Percentiles rank a stretch among this genome's conserved stretches.
Evolutionary conservation across 371 early-diverging fungal species (phyloP).

Genomic region (Dinochytrium kinnereticum): DNA sequence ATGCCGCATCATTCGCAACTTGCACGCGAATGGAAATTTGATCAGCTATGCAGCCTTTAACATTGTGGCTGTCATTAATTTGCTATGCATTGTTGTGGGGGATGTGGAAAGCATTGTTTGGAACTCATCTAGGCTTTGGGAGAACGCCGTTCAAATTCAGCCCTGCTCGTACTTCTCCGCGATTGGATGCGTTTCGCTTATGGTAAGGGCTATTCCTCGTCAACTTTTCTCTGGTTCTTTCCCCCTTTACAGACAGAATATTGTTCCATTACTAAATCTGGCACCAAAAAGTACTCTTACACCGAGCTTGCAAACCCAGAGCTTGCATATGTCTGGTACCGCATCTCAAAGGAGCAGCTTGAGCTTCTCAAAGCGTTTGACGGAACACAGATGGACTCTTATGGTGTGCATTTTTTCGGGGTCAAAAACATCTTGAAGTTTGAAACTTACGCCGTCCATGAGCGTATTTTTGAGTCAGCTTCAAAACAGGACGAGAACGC

Average conservation of each 20-base stretch:
- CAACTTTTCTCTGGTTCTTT: not conserved
- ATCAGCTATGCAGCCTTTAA: not conserved
- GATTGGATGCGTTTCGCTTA: not conserved
- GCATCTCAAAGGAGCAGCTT: not conserved
- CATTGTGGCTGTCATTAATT: not conserved
- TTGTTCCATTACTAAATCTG: not conserved
- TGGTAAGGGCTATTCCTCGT: not conserved
- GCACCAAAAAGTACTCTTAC: not conserved
- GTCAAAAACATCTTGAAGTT: not conserved
- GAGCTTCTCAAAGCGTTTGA: not conserved
- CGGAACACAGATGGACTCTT: conserved; percentile 3
- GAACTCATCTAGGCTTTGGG: not conserved
- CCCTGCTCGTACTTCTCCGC: conserved; percentile 1
- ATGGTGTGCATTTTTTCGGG: conserved; percentile 1
- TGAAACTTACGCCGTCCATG: not conserved
- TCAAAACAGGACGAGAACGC: not conserved
- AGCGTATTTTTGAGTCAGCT: not conserved
- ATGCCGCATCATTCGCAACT: not conserved
- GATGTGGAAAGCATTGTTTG: not conserved
- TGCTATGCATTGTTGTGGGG: not conserved
- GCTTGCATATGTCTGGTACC: not conserved
- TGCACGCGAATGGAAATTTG: not conserved
- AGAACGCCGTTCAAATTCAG: conserved; percentile 4
- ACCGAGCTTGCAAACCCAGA: not conserved
- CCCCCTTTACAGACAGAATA: no score